Evolutionary conservation across 202 grass and related monocot genomes (phyloP), one percentile per base, ranked within the genome.

Genomic region (Musa balbisiana): DNA sequence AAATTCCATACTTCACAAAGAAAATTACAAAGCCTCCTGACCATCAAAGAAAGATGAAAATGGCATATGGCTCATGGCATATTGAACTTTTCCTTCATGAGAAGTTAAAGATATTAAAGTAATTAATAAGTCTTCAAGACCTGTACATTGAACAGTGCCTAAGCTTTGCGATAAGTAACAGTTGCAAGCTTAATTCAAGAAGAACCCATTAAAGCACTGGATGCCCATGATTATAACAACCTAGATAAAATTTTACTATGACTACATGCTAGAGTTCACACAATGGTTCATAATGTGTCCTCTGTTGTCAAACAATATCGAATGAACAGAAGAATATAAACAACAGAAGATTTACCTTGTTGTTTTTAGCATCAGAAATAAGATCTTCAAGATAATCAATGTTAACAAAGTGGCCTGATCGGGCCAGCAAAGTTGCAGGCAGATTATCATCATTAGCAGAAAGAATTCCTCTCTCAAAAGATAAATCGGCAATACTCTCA

Each of bases 321-420:
- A 6, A 43, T 43, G 33, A 43, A 43, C 33, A 43, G 29, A 49
- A 63, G 21, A 25, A 72, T 3, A 8, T 74, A 67, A 73, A 64
- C 27, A 1, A 49, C 63, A 55, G 3, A 49, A n/a, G 17, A 53
- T 53, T 76, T 81, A 91, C 85, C 80, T 81, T 91, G 19, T 83
- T 81, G 49, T 56, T 49, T 64, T 77, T 67, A 74, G 82, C 89
- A 79, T 68, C 11, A 50, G 83, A 52, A 68, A 91, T 79, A 11
- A 55, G 17, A 74, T 76, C 63, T 72, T 83, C 83, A 59, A 87
- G 75, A 19, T 75, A 75, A 14, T 85, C 78, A 9, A 80, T 60
- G 19, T 50, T 69, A 73, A 73, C 20, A 69, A 25, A 80, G 59
- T 83, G 81, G 52, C 62, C 66, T 83, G 83, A 79, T 33, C 6